Conservation (phyloP, 768 basidiomycete species). For the Trametes coccinea region DNA sequence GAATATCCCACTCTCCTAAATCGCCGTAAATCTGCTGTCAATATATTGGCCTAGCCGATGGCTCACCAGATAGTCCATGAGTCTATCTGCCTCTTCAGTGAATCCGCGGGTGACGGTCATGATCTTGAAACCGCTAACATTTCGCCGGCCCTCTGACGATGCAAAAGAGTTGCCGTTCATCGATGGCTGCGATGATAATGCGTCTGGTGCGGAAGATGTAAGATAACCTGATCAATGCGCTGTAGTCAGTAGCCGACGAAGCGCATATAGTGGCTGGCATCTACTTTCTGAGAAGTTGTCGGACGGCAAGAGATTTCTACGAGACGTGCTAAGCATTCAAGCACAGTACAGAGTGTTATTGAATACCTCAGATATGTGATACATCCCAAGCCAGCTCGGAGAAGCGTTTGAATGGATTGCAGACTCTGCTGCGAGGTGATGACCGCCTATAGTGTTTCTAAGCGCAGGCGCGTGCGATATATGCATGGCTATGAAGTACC, state of each 20-base stretch:
- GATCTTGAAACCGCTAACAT: conserved; percentile 67
- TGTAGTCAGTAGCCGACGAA: neutral
- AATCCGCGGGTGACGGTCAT: conserved; percentile 74
- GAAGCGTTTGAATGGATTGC: conserved; percentile 67
- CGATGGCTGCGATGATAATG: conserved; percentile 35
- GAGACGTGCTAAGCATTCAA: too few relatives aligned
- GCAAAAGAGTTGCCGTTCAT: conserved; percentile 38
- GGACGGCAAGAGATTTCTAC: conserved; percentile 71
- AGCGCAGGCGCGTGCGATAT: neutral
- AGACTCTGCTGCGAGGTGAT: conserved; percentile 58
- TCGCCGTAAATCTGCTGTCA: too few relatives aligned
- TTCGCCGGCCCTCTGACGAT: conserved; percentile 39
- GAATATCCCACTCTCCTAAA: conserved; percentile 82
- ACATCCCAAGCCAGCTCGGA: conserved; percentile 72
- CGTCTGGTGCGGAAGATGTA: conserved; percentile 41
- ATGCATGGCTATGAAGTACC: conserved; percentile 14
- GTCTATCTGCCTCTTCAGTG: conserved; percentile 79
- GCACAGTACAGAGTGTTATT: too few relatives aligned
- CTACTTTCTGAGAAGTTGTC: conserved; percentile 76
- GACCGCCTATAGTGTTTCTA: conserved; percentile 20
- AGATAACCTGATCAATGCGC: conserved; percentile 47
- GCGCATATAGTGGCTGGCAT: conserved; percentile 20
- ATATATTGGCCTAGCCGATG: too few relatives aligned
- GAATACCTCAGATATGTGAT: conserved; percentile 72
- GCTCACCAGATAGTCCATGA: conserved; percentile 77